Evolutionary conservation across 2,329 filamentous ascomycete species (phyloP).

Genomic region (Penicillium sumatraense): DNA sequence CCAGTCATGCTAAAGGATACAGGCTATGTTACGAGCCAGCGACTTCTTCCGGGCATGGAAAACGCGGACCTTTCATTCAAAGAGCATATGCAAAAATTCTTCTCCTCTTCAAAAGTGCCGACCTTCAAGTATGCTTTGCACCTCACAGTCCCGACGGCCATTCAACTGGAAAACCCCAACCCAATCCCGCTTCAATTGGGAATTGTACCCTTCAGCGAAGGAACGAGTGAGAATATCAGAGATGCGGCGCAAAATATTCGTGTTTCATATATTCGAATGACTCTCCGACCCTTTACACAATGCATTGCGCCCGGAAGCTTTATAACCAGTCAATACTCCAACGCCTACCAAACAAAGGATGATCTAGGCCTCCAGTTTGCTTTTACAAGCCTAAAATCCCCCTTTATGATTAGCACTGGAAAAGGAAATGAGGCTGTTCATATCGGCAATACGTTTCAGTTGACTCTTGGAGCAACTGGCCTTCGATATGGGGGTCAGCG

Average conservation of each 20-base stretch:
- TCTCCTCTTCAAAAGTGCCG: constrained; percentile 39
- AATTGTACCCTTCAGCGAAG: constrained; percentile 1
- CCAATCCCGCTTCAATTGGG: constrained; percentile 18
- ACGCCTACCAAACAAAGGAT: background rate
- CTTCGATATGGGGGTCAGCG: constrained; percentile 3
- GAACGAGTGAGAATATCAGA: constrained; percentile 10
- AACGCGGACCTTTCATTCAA: constrained; percentile 34
- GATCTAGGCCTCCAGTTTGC: constrained; percentile 5
- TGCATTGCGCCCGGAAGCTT: constrained; percentile 12
- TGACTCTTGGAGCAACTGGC: constrained; percentile 14
- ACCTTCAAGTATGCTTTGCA: constrained; percentile 30
- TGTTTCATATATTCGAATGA: constrained; percentile 17
- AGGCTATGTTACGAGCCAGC: constrained; percentile 26
- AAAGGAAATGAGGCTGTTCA: constrained; percentile 13
- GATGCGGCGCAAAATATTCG: constrained; percentile 12
- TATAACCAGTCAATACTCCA: background rate
- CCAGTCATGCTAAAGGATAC: background rate
- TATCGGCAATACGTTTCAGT: constrained; percentile 20
- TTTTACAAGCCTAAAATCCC: constrained; percentile 4
- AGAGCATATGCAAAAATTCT: constrained; percentile 38
- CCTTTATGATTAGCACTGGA: constrained; percentile 11
- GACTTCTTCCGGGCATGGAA: constrained; percentile 37
- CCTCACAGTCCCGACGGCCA: constrained; percentile 28
- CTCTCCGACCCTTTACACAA: constrained; percentile 9
- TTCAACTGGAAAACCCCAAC: constrained; percentile 22